Conservation (phyloP, 2,329 filamentous ascomycete species). For the Phialophora verrucosa region DNA sequence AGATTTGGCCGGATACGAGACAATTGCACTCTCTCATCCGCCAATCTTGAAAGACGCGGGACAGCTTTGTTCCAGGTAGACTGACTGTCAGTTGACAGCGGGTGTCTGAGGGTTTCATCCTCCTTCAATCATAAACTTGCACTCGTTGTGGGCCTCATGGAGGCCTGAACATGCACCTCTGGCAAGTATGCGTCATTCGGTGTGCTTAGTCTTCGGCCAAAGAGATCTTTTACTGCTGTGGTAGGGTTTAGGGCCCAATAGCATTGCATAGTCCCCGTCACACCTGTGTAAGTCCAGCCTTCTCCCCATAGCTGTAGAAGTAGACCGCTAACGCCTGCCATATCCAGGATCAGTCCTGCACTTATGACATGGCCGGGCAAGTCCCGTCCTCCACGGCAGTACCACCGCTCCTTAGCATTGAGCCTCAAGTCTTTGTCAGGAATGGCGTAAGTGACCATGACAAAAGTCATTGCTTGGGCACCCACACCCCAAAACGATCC, state of each 20-base stretch:
- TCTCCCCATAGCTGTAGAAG: constrained; percentile 3
- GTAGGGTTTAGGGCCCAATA: constrained; percentile 2
- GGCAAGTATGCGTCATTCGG: constrained; percentile 16
- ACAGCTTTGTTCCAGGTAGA: constrained; percentile 6
- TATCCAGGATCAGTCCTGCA: constrained; percentile 2
- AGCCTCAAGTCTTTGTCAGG: constrained; percentile 10
- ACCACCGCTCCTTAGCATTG: background rate
- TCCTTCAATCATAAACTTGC: background rate
- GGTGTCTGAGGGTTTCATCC: background rate
- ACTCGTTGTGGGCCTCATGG: constrained; percentile 3
- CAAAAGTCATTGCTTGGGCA: background rate
- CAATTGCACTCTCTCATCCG: background rate
- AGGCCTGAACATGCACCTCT: constrained; percentile 16
- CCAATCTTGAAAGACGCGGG: background rate
- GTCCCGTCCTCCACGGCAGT: background rate
- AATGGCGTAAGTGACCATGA: constrained; percentile 3
- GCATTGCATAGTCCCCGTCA: constrained; percentile 9
- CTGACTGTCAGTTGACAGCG: background rate
- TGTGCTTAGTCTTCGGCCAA: background rate
- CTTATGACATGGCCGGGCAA: background rate
- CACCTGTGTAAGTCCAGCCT: background rate
- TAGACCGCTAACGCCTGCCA: constrained; percentile 12
- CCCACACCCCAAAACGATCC: background rate
- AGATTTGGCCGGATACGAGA: constrained; percentile 6
- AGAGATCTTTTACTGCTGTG: constrained; percentile 6